These are phyloP conservation scores for Podochytrium sp. DNA, from an alignment of 192 early-diverging fungal species.

Conservation along the genomic window DNA sequence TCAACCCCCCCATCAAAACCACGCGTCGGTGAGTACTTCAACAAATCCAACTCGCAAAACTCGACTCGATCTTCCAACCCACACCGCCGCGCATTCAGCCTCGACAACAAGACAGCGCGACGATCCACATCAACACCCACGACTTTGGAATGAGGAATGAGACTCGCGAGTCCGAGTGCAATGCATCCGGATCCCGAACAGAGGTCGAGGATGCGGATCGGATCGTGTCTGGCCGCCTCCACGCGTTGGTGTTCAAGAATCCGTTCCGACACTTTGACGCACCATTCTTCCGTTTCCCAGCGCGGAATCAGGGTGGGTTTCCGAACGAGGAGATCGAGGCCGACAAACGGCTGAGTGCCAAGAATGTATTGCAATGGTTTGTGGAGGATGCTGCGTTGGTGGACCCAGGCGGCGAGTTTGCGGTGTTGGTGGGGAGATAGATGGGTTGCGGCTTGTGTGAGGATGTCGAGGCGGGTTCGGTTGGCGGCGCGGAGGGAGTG, in stretches of 20 bases:
- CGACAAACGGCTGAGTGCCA: conserved; percentile 84
- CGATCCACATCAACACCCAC: conserved; percentile 68
- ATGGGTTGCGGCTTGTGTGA: background rate
- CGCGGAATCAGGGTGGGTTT: conserved; percentile 80
- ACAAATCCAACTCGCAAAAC: background rate
- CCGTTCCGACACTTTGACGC: conserved; percentile 54
- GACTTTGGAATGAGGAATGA: conserved; percentile 35
- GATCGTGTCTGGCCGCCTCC: background rate
- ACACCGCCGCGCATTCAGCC: conserved; percentile 37
- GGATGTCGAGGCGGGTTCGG: too few species aligned
- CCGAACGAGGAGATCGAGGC: conserved; percentile 50
- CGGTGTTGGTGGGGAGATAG: background rate
- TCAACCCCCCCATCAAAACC: background rate
- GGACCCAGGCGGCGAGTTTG: conserved; percentile 25
- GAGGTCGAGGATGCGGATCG: conserved; percentile 76
- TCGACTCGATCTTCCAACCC: background rate
- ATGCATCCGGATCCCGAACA: conserved; percentile 91
- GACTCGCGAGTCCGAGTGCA: conserved; percentile 69
- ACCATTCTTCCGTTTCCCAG: conserved; percentile 97
- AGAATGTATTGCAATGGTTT: conserved; percentile 95
- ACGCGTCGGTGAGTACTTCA: too few species aligned
- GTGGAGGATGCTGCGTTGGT: conserved; percentile 32
- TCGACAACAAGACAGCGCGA: conserved; percentile 66
- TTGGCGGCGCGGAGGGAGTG: too few species aligned
- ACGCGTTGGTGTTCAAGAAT: background rate